Evolutionary conservation across 805 yeast genomes (phyloP).

Genomic region (Lachancea meyersii): DNA sequence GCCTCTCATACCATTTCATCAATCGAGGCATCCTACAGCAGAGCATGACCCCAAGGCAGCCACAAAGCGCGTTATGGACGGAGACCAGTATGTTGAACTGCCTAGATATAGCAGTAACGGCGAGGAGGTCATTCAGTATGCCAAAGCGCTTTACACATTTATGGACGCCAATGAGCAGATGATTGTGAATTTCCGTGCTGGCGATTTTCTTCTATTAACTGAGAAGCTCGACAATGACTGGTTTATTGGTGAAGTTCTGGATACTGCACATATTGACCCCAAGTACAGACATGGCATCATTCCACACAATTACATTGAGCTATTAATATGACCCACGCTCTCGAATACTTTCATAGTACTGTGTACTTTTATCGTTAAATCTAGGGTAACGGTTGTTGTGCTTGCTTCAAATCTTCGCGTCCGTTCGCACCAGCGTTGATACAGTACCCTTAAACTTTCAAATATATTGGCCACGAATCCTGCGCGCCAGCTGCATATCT

Average conservation of each 20-base stretch:
- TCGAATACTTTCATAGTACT: not conserved
- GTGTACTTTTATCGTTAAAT: not conserved
- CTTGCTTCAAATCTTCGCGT: not conserved
- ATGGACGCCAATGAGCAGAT: slow-evolving; percentile 27
- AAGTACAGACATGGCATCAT: slow-evolving; percentile 10
- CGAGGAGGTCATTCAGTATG: slow-evolving; percentile 26
- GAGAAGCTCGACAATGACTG: slow-evolving; percentile 30
- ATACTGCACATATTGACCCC: slow-evolving; percentile 7
- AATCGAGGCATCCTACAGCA: not conserved
- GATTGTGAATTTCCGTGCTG: slow-evolving; percentile 26
- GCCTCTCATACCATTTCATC: slow-evolving; percentile 7
- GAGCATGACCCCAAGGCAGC: not conserved
- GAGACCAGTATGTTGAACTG: slow-evolving; percentile 29
- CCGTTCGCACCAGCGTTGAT: too few relatives aligned
- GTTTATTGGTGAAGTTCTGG: slow-evolving; percentile 32
- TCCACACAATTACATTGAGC: slow-evolving; percentile 11
- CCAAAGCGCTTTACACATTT: slow-evolving; percentile 29
- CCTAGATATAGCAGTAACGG: slow-evolving; percentile 25
- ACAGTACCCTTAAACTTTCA: slow-evolving; percentile 8
- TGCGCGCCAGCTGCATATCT: slow-evolving; percentile 73
- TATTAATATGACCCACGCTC: slow-evolving; percentile 2
- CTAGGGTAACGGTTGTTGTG: not conserved
- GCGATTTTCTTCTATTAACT: slow-evolving; percentile 29
- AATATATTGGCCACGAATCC: slow-evolving; percentile 54
- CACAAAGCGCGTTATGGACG: slow-evolving; percentile 14